phyloP scores from a whole-genome alignment of 2,329 filamentous ascomycete species.

The Rhinocladiella mackenziei region DNA sequence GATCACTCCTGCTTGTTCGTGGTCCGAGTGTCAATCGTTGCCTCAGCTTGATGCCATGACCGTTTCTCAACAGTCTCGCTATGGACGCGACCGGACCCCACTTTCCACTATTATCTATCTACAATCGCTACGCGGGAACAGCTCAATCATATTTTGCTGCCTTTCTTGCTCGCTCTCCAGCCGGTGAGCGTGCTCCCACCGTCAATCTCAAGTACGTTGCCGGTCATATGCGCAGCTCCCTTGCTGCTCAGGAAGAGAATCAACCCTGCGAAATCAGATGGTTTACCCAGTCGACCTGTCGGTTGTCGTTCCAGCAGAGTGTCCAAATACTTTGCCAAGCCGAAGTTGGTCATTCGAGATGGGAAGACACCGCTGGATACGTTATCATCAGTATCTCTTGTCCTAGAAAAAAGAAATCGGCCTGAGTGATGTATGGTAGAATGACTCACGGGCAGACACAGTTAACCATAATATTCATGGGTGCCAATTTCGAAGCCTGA shows the following conservation, averaged over 20 bases:
- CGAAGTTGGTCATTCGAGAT: constrained; percentile 54
- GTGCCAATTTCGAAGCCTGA: constrained; percentile 49
- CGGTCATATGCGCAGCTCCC: constrained; percentile 43
- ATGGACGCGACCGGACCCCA: no score
- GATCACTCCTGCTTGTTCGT: no score
- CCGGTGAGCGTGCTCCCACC: constrained; percentile 45
- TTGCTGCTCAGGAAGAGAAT: constrained; percentile 43
- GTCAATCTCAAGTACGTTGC: constrained; percentile 47
- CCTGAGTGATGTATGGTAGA: constrained; percentile 1
- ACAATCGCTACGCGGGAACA: not conserved
- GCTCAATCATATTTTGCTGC: constrained; percentile 23
- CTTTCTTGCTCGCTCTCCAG: constrained; percentile 36
- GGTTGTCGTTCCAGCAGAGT: constrained; percentile 46
- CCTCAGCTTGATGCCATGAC: no score
- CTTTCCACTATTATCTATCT: not conserved
- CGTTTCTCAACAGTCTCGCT: no score
- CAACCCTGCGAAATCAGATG: constrained; percentile 46
- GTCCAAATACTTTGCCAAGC: constrained; percentile 48
- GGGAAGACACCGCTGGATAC: constrained; percentile 48
- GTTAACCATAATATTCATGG: constrained; percentile 52
- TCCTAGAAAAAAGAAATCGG: not conserved
- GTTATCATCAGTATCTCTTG: constrained; percentile 37
- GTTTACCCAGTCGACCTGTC: constrained; percentile 46
- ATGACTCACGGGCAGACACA: constrained; percentile 37
- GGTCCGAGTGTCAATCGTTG: no score